phyloP scores from a whole-genome alignment of 345 rosid species.

The Streptanthus diversifolius region DNA sequence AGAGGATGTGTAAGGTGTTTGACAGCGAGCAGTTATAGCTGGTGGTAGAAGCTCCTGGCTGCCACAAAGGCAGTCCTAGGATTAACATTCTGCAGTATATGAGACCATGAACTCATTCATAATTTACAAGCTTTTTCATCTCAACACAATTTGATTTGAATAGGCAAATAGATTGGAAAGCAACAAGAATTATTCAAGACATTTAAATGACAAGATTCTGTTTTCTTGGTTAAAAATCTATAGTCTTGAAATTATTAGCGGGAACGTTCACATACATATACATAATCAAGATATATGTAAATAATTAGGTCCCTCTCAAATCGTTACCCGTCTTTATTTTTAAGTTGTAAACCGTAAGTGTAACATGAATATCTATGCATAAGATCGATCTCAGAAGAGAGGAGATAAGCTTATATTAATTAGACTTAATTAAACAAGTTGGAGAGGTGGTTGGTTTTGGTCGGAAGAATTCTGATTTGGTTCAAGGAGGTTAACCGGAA shows the following conservation, averaged over 20 bases:
- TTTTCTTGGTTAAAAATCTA: background rate
- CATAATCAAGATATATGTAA: conserved; percentile 8
- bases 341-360: background rate
- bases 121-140: too few relatives aligned
- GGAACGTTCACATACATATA: conserved; percentile 11
- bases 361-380: conserved; percentile 12
- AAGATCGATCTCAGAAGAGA: conserved; percentile 14
- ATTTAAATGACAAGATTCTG: background rate
- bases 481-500: conserved; percentile 59
- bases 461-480: conserved; percentile 49
- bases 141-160: too few relatives aligned
- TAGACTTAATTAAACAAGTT: conserved; percentile 49
- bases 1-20: conserved; percentile 55
- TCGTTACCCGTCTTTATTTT: conserved; percentile 13
- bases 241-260: background rate
- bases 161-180: too few relatives aligned
- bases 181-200: background rate
- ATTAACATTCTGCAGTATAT: background rate
- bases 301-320: conserved; percentile 19
- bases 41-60: background rate
- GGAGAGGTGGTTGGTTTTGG: conserved; percentile 61
- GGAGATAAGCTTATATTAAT: conserved; percentile 25
- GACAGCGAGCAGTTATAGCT: conserved; percentile 33
- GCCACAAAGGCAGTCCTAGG: background rate
- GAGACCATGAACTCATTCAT: background rate